phyloP scores from a whole-genome alignment of 2,329 filamentous ascomycete species.

The Xylariomycetidae sp. region DNA sequence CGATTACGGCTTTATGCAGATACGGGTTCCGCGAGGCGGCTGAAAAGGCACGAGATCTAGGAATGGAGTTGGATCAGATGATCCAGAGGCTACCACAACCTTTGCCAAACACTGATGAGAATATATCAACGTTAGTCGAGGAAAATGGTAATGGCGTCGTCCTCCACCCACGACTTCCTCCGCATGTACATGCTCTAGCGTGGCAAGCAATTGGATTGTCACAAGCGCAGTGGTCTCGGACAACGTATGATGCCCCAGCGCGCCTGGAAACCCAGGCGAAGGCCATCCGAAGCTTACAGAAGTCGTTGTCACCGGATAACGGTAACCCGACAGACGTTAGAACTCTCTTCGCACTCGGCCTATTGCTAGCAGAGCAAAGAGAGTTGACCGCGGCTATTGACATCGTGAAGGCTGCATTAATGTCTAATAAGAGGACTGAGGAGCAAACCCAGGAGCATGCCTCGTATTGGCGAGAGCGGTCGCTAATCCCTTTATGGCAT shows the following conservation, averaged over 20 bases:
- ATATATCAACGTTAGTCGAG: constrained; percentile 25
- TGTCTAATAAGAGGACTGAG: constrained; percentile 48
- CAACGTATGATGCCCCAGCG: constrained; percentile 69
- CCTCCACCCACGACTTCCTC: constrained; percentile 45
- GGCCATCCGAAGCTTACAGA: constrained; percentile 71
- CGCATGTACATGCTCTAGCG: constrained; percentile 60
- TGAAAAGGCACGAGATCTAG: constrained; percentile 72
- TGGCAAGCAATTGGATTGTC: constrained; percentile 85
- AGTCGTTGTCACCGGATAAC: constrained; percentile 63
- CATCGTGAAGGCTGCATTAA: constrained; percentile 71
- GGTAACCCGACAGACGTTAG: constrained; percentile 66
- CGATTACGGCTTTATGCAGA: constrained; percentile 73
- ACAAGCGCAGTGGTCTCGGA: constrained; percentile 80
- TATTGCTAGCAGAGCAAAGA: constrained; percentile 84
- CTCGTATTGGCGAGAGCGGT: constrained; percentile 58
- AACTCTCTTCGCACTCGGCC: constrained; percentile 72
- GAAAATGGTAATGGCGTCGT: constrained; percentile 26
- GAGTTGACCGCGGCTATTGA: constrained; percentile 78
- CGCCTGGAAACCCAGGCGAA: constrained; percentile 71
- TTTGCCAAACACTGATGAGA: constrained; percentile 22
- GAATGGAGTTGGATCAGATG: constrained; percentile 68
- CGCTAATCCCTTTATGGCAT: constrained; percentile 82
- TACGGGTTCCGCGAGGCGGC: constrained; percentile 72
- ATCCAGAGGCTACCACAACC: constrained; percentile 53
- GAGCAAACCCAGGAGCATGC: constrained; percentile 41